Evolutionary conservation across 208 protist genomes (phyloP).

Genomic region (Trypanosoma mega): DNA sequence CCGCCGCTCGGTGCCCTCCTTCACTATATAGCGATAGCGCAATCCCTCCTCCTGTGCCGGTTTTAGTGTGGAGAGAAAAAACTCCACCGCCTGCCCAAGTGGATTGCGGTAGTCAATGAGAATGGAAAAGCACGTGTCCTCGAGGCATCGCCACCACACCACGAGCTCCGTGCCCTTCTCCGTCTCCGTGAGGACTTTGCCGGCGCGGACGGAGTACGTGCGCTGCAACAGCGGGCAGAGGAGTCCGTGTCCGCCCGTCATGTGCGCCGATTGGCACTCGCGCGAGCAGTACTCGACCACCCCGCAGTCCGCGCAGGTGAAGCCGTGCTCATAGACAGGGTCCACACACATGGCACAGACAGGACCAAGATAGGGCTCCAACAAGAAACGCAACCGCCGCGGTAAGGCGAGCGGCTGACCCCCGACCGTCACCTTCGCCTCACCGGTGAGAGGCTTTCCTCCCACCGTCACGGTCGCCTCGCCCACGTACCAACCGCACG

Average conservation of each 20-base stretch:
- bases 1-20: constrained; percentile 18
- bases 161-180: constrained; percentile 64
- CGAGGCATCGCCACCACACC: constrained; percentile 80
- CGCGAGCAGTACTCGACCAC: constrained; percentile 79
- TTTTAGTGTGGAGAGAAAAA: constrained; percentile 66
- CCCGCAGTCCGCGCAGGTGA: constrained; percentile 76
- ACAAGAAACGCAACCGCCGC: constrained; percentile 65
- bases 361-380: constrained; percentile 63
- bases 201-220: constrained; percentile 59
- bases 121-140: constrained; percentile 65
- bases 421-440: constrained; percentile 17
- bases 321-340: constrained; percentile 80
- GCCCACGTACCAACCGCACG: constrained; percentile 83
- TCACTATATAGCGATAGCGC: constrained; percentile 63
- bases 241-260: constrained; percentile 59
- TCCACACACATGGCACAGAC: constrained; percentile 85
- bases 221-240: constrained; percentile 63
- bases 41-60: constrained; percentile 65
- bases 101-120: constrained; percentile 68
- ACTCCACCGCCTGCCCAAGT: constrained; percentile 71
- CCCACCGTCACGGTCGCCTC: constrained; percentile 37
- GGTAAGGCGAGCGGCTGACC: constrained; percentile 31
- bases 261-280: constrained; percentile 73
- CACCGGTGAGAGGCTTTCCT: constrained; percentile 25
- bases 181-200: constrained; percentile 62